A percentile compares a stretch with the other conserved stretches of the same genome.
phyloP scores from a whole-genome alignment of 2,329 filamentous ascomycete species.

The Epicoccum nigrum region DNA sequence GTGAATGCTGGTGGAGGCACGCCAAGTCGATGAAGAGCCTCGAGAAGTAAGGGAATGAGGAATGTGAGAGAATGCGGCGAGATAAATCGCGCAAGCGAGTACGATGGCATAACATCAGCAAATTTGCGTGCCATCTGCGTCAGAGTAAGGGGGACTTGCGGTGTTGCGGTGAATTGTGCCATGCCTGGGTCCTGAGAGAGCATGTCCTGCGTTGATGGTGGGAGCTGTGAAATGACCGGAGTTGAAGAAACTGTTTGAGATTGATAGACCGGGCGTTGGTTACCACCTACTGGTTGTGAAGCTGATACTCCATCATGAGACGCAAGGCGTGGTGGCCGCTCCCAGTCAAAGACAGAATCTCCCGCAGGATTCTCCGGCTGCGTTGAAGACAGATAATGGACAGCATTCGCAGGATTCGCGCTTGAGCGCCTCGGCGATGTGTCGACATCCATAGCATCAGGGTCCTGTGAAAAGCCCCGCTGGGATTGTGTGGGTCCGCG shows the following conservation, averaged over 20 bases:
- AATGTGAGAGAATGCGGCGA: slow-evolving; percentile 77
- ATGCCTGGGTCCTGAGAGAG: slow-evolving; percentile 85
- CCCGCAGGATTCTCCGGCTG: slow-evolving; percentile 80
- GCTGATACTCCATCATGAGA: slow-evolving; percentile 44
- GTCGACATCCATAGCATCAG: slow-evolving; percentile 75
- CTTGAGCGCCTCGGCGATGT: slow-evolving; percentile 41
- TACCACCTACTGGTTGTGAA: slow-evolving; percentile 46
- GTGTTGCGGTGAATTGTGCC: slow-evolving; percentile 81
- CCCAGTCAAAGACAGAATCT: slow-evolving; percentile 86
- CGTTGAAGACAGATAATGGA: slow-evolving; percentile 71
- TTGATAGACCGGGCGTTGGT: slow-evolving; percentile 38
- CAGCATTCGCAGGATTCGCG: slow-evolving; percentile 36
- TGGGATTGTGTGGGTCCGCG: slow-evolving; percentile 64
- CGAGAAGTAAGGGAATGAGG: slow-evolving; percentile 78
- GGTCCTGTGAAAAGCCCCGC: slow-evolving; percentile 48
- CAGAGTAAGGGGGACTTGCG: slow-evolving; percentile 78
- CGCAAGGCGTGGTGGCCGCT: slow-evolving; percentile 66
- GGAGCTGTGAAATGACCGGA: slow-evolving; percentile 39
- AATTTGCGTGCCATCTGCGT: slow-evolving; percentile 91
- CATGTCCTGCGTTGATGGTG: slow-evolving; percentile 56
- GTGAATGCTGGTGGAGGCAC: slow-evolving; percentile 67
- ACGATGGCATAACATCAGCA: slow-evolving; percentile 86
- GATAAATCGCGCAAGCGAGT: slow-evolving; percentile 90
- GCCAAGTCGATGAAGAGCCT: slow-evolving; percentile 83
- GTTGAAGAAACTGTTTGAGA: slow-evolving; percentile 20